Conservation (phyloP, 768 basidiomycete species). For the Pisolithus albus region DNA sequence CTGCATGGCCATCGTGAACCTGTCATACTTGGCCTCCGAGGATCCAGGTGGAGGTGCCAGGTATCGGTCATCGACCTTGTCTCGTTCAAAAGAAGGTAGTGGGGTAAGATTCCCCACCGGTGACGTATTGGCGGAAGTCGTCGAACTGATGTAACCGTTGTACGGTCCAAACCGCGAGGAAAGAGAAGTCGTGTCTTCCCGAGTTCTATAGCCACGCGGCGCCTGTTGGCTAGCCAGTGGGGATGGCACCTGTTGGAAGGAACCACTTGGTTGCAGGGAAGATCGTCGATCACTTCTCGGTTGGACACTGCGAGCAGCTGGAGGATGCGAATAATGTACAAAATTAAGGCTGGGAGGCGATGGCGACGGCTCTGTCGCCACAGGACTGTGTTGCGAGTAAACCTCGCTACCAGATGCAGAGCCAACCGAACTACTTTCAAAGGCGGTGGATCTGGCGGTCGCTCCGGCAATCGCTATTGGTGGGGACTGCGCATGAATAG, state of each 20-base stretch:
- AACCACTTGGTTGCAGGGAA: constrained; percentile 17
- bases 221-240: constrained; percentile 22
- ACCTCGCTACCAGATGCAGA: constrained; percentile 54
- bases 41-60: constrained; percentile 39
- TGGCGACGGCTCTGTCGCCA: constrained; percentile 46
- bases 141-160: constrained; percentile 31
- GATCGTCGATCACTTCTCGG: constrained; percentile 24
- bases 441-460: constrained; percentile 38
- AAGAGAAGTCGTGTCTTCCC: constrained; percentile 31
- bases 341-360: constrained; percentile 61
- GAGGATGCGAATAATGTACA: constrained; percentile 46
- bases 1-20: constrained; percentile 18
- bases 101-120: constrained; percentile 26
- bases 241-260: constrained; percentile 41
- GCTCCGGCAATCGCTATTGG: constrained; percentile 41
- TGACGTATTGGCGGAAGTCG: constrained; percentile 26
- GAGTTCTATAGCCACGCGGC: constrained; percentile 31
- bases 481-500: constrained; percentile 17
- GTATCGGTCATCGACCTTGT: constrained; percentile 45
- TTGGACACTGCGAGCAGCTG: constrained; percentile 27
- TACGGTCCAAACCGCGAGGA: constrained; percentile 31
- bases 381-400: constrained; percentile 42
- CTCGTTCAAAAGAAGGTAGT: constrained; percentile 48
- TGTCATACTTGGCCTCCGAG: constrained; percentile 28
- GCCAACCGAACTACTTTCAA: constrained; percentile 46